Evolutionary conservation across 441 rosid genomes (phyloP).

Genomic region (Hura crepitans): DNA sequence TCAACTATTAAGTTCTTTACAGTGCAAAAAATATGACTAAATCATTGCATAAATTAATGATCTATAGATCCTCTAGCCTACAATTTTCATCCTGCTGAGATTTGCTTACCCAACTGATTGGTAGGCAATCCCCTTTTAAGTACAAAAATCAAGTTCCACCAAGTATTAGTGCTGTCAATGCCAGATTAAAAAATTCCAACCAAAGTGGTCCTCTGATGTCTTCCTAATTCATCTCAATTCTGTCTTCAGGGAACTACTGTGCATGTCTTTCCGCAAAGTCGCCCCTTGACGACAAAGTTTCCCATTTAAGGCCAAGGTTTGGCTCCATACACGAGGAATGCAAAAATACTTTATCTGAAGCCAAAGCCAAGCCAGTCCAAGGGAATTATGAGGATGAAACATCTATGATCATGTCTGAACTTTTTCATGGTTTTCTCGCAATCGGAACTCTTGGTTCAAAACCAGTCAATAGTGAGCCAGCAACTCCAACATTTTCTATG

Average conservation of each 20-base stretch:
- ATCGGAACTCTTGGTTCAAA: conserved; percentile 85
- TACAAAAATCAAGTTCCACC: not conserved
- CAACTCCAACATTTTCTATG: conserved; percentile 64
- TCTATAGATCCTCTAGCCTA: not conserved
- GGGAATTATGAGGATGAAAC: conserved; percentile 36
- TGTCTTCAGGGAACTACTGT: conserved; percentile 54
- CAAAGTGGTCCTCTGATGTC: conserved; percentile 15
- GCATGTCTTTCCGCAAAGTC: conserved; percentile 51
- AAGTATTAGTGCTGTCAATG: not conserved
- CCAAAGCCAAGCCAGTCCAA: conserved; percentile 26
- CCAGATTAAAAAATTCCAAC: not conserved
- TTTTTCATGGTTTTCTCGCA: conserved; percentile 75
- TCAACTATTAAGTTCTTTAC: conserved; percentile 9
- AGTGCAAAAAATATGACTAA: not conserved
- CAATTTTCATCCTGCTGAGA: not conserved
- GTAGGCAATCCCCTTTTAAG: conserved; percentile 15
- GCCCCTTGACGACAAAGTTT: conserved; percentile 44
- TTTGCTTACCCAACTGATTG: not conserved
- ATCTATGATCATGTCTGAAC: conserved; percentile 39
- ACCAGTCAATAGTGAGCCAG: conserved; percentile 44
- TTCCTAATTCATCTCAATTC: conserved; percentile 22
- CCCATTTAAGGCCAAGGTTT: conserved; percentile 36
- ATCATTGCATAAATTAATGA: not conserved
- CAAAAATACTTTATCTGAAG: conserved; percentile 38
- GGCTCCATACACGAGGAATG: conserved; percentile 37